phyloP scores from a whole-genome alignment of 192 early-diverging fungal species.

The Dispira simplex region DNA sequence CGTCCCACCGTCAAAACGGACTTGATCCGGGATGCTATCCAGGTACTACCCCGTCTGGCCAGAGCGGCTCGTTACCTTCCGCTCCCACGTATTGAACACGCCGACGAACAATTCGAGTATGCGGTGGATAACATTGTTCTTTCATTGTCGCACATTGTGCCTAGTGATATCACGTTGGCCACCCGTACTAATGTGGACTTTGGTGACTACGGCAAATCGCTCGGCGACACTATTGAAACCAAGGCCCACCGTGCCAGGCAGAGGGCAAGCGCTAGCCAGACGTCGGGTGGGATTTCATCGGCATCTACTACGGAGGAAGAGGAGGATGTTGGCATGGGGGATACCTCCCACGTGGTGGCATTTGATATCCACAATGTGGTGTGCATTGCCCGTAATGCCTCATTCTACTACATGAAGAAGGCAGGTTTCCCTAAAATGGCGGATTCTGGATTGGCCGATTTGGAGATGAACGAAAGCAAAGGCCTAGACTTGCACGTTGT shows the following conservation, averaged over 20 bases:
- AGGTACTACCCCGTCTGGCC: conserved; percentile 25
- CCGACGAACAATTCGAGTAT: conserved; percentile 19
- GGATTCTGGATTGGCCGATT: conserved; percentile 32
- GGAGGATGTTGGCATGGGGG: not conserved
- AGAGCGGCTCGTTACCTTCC: conserved; percentile 30
- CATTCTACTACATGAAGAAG: conserved; percentile 37
- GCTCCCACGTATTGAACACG: conserved; percentile 29
- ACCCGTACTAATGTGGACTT: conserved; percentile 19
- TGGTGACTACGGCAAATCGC: conserved; percentile 11
- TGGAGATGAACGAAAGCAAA: conserved; percentile 23
- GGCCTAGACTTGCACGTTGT: conserved; percentile 16
- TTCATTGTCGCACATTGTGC: conserved; percentile 18
- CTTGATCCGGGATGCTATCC: conserved; percentile 28
- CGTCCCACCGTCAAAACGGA: conserved; percentile 33
- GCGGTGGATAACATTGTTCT: conserved; percentile 24
- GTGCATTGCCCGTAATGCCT: conserved; percentile 27
- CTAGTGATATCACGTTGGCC: conserved; percentile 16
- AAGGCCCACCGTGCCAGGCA: conserved; percentile 10
- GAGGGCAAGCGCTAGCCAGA: not conserved
- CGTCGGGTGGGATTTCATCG: not conserved
- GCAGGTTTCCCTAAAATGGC: conserved; percentile 27
- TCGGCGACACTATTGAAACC: conserved; percentile 12
- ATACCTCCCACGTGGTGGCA: not conserved
- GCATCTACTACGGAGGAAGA: not conserved
- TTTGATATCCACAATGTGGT: conserved; percentile 15